Conservation (phyloP, 1,284 basidiomycete genomes). For the Cryptococcus floricola region DNA sequence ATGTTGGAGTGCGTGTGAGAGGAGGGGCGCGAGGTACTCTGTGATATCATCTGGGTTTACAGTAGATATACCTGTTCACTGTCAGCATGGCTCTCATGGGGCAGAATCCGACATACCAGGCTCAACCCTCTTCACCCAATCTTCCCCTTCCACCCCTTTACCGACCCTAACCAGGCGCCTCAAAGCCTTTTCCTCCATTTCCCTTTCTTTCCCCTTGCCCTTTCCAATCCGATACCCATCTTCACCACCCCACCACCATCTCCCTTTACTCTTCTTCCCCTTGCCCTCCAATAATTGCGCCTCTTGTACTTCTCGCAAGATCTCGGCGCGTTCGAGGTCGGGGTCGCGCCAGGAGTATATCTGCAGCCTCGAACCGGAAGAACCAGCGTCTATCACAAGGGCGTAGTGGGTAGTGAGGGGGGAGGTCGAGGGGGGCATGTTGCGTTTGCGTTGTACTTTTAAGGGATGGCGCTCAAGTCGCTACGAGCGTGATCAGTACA, state of each 20-base stretch:
- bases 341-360: constrained; percentile 96
- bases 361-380: constrained; percentile 90
- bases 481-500: too few relatives aligned
- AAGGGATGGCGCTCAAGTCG: too few relatives aligned
- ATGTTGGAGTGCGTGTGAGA: constrained; percentile 74
- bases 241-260: constrained; percentile 38
- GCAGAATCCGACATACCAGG: constrained; percentile 62
- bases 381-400: constrained; percentile 95
- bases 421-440: constrained; percentile 43
- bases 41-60: constrained; percentile 65
- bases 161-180: constrained; percentile 61
- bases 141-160: constrained; percentile 77
- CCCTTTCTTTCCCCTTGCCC: constrained; percentile 33
- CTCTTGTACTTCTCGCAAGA: constrained; percentile 36
- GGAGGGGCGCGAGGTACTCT: constrained; percentile 72
- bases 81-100: constrained; percentile 1
- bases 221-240: constrained; percentile 29
- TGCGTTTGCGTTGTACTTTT: not conserved
- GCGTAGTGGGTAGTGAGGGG: constrained; percentile 74
- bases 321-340: constrained; percentile 53
- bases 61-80: constrained; percentile 80
- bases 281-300: constrained; percentile 6
- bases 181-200: constrained; percentile 42
- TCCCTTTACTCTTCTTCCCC: not conserved
- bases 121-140: constrained; percentile 89